Evolutionary conservation across 495 filamentous ascomycete species (phyloP).

Genomic region (Apiosordaria backusii): DNA sequence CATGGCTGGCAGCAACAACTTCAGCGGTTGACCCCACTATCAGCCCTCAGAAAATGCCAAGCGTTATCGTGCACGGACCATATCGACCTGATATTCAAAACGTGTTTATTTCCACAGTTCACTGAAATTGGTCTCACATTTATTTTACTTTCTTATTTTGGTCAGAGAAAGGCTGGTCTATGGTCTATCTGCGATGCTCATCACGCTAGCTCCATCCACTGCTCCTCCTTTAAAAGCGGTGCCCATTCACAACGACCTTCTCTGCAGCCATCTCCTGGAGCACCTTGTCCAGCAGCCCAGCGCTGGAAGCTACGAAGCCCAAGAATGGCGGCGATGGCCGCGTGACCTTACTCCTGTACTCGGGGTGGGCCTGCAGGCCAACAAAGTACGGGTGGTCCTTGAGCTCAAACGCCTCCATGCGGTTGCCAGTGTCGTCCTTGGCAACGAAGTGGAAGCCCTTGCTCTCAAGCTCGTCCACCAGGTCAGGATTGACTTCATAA

Average conservation of each 20-base stretch:
- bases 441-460: slow-evolving; percentile 64
- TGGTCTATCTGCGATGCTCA: neutral
- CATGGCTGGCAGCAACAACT: neutral
- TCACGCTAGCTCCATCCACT: neutral
- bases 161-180: neutral
- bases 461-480: slow-evolving; percentile 55
- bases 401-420: slow-evolving; percentile 91
- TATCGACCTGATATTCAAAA: neutral
- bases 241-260: neutral
- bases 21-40: neutral
- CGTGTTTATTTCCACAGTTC: too few relatives aligned
- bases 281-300: slow-evolving; percentile 16
- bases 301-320: slow-evolving; percentile 22
- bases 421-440: slow-evolving; percentile 75
- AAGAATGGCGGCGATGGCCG: slow-evolving; percentile 10
- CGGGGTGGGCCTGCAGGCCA: slow-evolving; percentile 38
- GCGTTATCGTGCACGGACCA: neutral
- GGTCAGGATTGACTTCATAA: slow-evolving; percentile 72
- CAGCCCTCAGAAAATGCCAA: neutral
- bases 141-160: neutral
- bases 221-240: neutral
- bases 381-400: slow-evolving; percentile 90
- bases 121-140: neutral
- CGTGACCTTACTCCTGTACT: slow-evolving; percentile 22
- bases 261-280: slow-evolving; percentile 11